Conservation (phyloP, 331 rosid genomes). For the Dryas integrifolia region DNA sequence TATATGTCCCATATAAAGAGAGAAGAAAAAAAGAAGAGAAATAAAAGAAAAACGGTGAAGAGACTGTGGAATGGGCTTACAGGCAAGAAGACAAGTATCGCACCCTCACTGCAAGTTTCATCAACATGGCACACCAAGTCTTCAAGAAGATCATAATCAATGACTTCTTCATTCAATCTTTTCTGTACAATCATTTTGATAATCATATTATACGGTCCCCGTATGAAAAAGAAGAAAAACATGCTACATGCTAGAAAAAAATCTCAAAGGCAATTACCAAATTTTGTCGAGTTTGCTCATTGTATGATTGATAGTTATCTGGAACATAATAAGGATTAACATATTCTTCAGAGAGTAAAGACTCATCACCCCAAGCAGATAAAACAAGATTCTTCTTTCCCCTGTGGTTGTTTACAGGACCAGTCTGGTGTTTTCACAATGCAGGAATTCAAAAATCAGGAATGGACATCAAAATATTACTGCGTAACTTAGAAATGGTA, state of each 20-base stretch:
- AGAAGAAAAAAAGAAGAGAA: not conserved
- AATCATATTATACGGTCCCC: slow-evolving; percentile 24
- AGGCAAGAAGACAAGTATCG: slow-evolving; percentile 93
- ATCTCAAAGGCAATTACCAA: slow-evolving; percentile 47
- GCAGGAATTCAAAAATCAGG: slow-evolving; percentile 22
- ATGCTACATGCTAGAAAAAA: slow-evolving; percentile 5
- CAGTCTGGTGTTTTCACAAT: slow-evolving; percentile 49
- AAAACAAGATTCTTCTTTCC: slow-evolving; percentile 90
- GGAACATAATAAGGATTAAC: slow-evolving; percentile 62
- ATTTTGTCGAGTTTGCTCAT: slow-evolving; percentile 77
- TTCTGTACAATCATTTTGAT: slow-evolving; percentile 41
- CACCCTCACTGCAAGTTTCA: slow-evolving; percentile 71
- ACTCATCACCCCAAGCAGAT: slow-evolving; percentile 93
- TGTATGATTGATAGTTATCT: slow-evolving; percentile 57
- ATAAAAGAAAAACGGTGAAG: not conserved
- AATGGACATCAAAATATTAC: slow-evolving; percentile 3
- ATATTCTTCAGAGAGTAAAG: slow-evolving; percentile 67
- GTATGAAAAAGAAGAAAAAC: not conserved
- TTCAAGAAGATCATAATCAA: slow-evolving; percentile 93
- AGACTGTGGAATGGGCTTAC: slow-evolving; percentile 47
- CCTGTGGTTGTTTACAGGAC: slow-evolving; percentile 61
- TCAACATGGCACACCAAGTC: slow-evolving; percentile 80
- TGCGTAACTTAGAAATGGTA: not conserved
- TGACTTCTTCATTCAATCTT: slow-evolving; percentile 83
- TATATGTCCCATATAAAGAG: not conserved